Evolutionary conservation across 2,329 filamentous ascomycete genomes (phyloP), one percentile per base, ranked within the genome.

Genomic region (Trichoderma asperellum): DNA sequence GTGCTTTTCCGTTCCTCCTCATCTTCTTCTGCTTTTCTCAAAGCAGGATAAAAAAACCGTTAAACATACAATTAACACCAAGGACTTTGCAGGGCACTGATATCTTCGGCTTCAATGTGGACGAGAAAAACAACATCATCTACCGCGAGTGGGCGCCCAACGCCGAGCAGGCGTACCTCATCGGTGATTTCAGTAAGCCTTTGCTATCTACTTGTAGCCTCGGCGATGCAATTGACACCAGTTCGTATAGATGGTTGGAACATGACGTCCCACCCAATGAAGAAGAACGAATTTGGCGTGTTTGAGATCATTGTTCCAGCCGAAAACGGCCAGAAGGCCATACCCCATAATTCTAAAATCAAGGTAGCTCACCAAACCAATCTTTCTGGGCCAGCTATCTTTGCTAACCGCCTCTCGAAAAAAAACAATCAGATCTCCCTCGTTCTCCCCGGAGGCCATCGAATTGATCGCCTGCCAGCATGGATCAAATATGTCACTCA

Each of bases 401-500:
- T 18, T 59, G n/a, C 64, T 67, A 11, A 67, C 37, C 21, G 12
- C 47, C 71, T 49, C 11, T 49, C 21, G 8, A 8, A 21, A n/a
- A n/a, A 47, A 43, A 43, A 7, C 18, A n/a, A 43, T n/a, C 24
- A 96, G 93, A 92, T 97, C 72, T 92, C 94, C 10, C 87, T 99
- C 80, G 88, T 92, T 61, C 87, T 93, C 11, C 93, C 92, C 14
- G 89, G 84, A 47, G 92, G 94, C 70, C 91, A 96, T 77, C 88
- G 91, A 74, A 89, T 95, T 74, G 95, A 98, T 82, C 89, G 95
- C 74, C 83, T 99, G 64, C 96, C 96, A 32, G 93, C 94, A 34
- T 99, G 96, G 96, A 98, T 98, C 83, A 97, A 91, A 78, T 93
- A 97, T 76, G 96, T 97, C 64, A 97, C 95, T 0, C 96, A 99